These are phyloP conservation scores for Panaeolus cyanescens DNA, from an alignment of 768 basidiomycete genomes.

Conservation along the genomic window DNA sequence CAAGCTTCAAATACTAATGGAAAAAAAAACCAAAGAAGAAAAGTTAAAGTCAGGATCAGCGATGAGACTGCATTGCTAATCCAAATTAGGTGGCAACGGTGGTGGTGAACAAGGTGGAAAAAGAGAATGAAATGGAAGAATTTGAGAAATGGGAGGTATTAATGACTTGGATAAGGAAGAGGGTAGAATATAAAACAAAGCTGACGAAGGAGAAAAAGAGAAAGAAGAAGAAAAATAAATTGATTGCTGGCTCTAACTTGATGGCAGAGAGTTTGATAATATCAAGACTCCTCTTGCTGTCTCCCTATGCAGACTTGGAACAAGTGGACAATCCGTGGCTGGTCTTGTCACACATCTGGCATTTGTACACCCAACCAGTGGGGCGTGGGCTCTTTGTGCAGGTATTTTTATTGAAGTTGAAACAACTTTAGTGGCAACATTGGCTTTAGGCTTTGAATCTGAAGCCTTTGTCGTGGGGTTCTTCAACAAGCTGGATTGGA, in stretches of 20 bases:
- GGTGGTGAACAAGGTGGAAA: background rate
- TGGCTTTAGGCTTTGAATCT: background rate
- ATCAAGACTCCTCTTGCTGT: background rate
- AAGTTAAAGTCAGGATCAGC: background rate
- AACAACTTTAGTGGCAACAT: background rate
- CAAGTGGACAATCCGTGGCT: background rate
- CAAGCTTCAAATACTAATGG: background rate
- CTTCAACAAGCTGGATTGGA: background rate
- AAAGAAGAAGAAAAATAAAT: background rate
- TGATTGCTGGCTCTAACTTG: no score
- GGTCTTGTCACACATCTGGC: background rate
- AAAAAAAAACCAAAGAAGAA: background rate
- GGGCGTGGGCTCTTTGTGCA: background rate
- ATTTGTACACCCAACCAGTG: background rate
- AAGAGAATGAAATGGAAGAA: background rate
- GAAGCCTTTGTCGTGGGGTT: no score
- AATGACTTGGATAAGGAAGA: no score
- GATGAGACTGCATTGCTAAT: background rate
- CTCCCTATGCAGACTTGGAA: background rate
- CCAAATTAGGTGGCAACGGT: background rate
- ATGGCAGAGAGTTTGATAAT: background rate
- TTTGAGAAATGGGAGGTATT: no score
- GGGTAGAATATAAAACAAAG: no score
- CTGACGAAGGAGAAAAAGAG: background rate
- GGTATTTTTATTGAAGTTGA: background rate